phyloP scores from a whole-genome alignment of 2,329 filamentous ascomycete genomes.

The Nemania abortiva region DNA sequence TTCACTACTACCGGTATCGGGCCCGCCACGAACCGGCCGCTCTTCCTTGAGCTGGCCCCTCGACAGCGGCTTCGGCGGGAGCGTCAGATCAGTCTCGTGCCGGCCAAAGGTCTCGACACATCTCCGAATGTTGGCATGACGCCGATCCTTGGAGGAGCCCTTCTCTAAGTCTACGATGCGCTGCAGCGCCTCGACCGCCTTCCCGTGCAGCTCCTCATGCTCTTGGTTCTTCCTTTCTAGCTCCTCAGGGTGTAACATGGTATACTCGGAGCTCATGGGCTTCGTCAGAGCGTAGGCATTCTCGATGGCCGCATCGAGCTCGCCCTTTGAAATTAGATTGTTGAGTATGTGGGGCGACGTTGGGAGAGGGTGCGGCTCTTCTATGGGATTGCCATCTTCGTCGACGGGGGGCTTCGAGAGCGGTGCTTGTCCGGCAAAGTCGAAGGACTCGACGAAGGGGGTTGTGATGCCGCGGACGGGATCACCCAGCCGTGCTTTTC shows the following conservation, averaged over 20 bases:
- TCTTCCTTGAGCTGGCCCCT: slow-evolving; percentile 56
- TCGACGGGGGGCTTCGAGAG: slow-evolving; percentile 55
- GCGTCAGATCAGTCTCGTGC: slow-evolving; percentile 82
- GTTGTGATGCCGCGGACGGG: slow-evolving; percentile 83
- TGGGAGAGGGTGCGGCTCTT: slow-evolving; percentile 58
- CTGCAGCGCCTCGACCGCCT: slow-evolving; percentile 79
- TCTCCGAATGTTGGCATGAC: slow-evolving; percentile 84
- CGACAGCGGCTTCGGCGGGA: slow-evolving; percentile 72
- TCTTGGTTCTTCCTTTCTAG: slow-evolving; percentile 52
- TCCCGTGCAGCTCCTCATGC: slow-evolving; percentile 70
- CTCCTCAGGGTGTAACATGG: slow-evolving; percentile 55
- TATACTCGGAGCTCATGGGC: slow-evolving; percentile 58
- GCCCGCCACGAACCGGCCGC: slow-evolving; percentile 74
- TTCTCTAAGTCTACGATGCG: slow-evolving; percentile 85
- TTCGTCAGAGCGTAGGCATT: slow-evolving; percentile 76
- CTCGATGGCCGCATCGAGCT: slow-evolving; percentile 74
- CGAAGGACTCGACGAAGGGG: slow-evolving; percentile 85
- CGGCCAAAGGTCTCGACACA: slow-evolving; percentile 91
- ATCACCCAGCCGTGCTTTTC: slow-evolving; percentile 76
- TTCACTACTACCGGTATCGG: slow-evolving; percentile 93
- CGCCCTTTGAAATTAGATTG: slow-evolving; percentile 76
- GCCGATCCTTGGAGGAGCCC: slow-evolving; percentile 80
- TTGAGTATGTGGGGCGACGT: slow-evolving; percentile 73
- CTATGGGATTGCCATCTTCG: slow-evolving; percentile 57
- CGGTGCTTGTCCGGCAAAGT: slow-evolving; percentile 67